Evolutionary conservation across 495 filamentous ascomycete species (phyloP), one percentile per base, ranked within the genome.

Genomic region (Xanthoparmelia taractica): DNA sequence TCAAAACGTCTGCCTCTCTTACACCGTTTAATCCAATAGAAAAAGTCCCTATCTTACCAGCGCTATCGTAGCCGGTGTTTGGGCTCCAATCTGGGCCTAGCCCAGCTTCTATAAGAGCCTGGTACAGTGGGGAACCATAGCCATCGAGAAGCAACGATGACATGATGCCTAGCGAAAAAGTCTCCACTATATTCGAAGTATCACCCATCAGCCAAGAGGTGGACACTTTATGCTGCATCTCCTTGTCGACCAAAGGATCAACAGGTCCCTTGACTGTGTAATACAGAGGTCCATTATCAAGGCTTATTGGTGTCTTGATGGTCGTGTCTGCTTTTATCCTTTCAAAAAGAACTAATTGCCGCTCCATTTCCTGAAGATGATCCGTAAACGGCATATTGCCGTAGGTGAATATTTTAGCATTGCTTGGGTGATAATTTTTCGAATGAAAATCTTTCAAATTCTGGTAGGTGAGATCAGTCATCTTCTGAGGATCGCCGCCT

Each of bases 401-500:
- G 67, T 98, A 98, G 1, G 94, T 97, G 67, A 97, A 84, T 25
- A 98, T 77, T 75, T 96, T 97, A 20, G 92, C 85, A 73, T 97
- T 97, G 69, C 92, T 97, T 0, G 94, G 94, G 74, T 98, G 92
- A 67, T 98, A 98, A 73, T 98, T 90, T 65, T 88, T 84, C 34
- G 84, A 84, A 65, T 96, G 95, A 67, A 96, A 98, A 23, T 85
- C 82, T 61, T 84, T 86, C 61, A 98, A 75, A 68, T 96, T 87
- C 67, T 92, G 80, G 72, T 96, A 88, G 4, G 91, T 96, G 61
- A 98, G 77, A 70, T 96, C 91, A 10, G 94, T 96, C 69, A 98
- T 98, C 74, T 91, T 96, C 68, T 90, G 85, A 0, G 94, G 94
- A 72, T 97, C 94, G 27, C 94, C 94, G 33, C 95, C 94, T 5